These are phyloP conservation scores for maize (Zea mays) DNA, from an alignment of 176 grass and related monocot genomes.

Conservation along the genomic window DNA sequence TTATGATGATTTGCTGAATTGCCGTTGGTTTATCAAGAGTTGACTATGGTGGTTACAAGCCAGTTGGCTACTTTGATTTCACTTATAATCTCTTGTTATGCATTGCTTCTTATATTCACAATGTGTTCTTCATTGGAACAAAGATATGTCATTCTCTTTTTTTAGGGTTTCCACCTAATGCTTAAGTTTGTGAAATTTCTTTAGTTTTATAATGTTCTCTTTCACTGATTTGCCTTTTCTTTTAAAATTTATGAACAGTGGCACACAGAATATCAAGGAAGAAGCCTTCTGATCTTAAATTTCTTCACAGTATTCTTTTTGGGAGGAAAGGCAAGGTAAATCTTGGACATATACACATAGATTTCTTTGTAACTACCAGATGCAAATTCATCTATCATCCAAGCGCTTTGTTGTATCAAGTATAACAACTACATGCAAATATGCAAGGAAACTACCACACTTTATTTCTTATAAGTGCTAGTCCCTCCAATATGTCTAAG, in stretches of 20 bases:
- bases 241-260: slow-evolving; percentile 57
- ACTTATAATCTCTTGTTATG: neutral
- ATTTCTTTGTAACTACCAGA: slow-evolving; percentile 4
- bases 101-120: slow-evolving; percentile 17
- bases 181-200: neutral
- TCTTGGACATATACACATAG: slow-evolving; percentile 19
- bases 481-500: neutral
- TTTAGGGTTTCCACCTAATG: neutral
- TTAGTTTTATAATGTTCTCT: neutral
- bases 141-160: neutral
- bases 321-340: slow-evolving; percentile 97
- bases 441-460: neutral
- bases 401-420: slow-evolving; percentile 5
- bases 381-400: slow-evolving; percentile 1
- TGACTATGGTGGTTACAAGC: slow-evolving; percentile 12
- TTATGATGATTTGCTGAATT: slow-evolving; percentile 20
- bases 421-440: slow-evolving; percentile 34
- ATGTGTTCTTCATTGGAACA: neutral
- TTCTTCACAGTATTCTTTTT: slow-evolving; percentile 89
- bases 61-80: slow-evolving; percentile 22
- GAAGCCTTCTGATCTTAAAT: slow-evolving; percentile 85
- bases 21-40: slow-evolving; percentile 25
- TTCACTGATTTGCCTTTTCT: slow-evolving; percentile 31
- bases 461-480: slow-evolving; percentile 25
- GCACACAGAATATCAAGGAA: slow-evolving; percentile 75